Evolutionary conservation across 805 yeast species (phyloP).

Genomic region (Yamadazyma philogaea): DNA sequence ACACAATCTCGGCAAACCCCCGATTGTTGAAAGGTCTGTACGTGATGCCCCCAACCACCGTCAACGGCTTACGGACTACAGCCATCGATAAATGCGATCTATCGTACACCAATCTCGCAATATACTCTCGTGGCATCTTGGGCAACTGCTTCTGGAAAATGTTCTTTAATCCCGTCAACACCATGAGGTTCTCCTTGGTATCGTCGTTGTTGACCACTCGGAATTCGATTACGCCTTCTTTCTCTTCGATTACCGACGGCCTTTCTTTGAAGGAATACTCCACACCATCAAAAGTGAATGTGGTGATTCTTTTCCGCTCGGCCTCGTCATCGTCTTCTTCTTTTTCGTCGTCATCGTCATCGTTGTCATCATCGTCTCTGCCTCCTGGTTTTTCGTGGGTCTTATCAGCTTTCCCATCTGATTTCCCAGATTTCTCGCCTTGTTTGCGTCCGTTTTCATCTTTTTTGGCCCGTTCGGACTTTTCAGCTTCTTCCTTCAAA

Average conservation of each 20-base stretch:
- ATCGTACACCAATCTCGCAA: conserved; percentile 91
- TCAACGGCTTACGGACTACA: conserved; percentile 86
- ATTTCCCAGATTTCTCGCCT: conserved; percentile 14
- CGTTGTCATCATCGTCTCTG: conserved; percentile 16
- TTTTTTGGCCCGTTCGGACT: conserved; percentile 22
- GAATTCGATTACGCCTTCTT: conserved; percentile 89
- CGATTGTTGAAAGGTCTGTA: conserved; percentile 89
- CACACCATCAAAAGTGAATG: conserved; percentile 71
- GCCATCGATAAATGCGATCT: conserved; percentile 94
- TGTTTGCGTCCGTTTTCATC: conserved; percentile 21
- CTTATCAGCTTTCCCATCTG: conserved; percentile 21
- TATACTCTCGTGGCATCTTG: conserved; percentile 97
- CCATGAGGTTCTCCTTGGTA: conserved; percentile 80
- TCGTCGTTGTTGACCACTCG: conserved; percentile 96
- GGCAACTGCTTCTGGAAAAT: conserved; percentile 97
- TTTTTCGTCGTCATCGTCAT: conserved; percentile 32
- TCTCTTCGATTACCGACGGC: conserved; percentile 91
- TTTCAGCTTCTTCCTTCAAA: conserved; percentile 16
- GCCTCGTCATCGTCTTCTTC: conserved; percentile 45
- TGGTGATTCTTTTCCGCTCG: conserved; percentile 42
- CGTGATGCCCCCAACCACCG: conserved; percentile 97
- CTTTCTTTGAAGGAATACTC: conserved; percentile 83
- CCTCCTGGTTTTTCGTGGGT: conserved; percentile 10
- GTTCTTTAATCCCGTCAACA: conserved; percentile 90
- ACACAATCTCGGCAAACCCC: conserved; percentile 95